Percentiles rank a stretch among this genome's conserved stretches.
Conservation (phyloP, 768 basidiomycete genomes). For the Thelephora aurantiotincta region DNA sequence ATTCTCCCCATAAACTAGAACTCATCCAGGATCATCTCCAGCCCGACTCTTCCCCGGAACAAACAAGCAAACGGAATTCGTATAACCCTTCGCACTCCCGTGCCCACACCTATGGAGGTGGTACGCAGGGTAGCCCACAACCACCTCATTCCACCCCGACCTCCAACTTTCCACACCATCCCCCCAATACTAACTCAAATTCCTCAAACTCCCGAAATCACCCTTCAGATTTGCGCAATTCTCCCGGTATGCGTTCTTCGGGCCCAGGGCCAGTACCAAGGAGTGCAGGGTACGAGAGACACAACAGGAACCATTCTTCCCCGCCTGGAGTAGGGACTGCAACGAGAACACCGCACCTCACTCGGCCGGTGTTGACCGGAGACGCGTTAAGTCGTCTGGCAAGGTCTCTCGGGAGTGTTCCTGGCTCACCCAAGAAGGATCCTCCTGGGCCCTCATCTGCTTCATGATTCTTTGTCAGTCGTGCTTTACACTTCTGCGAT, state of each 20-base stretch:
- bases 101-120: background rate
- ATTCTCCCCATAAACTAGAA: no score
- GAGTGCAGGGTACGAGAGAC: conserved; percentile 23
- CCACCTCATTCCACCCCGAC: background rate
- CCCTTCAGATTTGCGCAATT: conserved; percentile 18
- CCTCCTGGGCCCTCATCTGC: background rate
- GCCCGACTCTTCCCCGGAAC: no score
- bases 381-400: conserved; percentile 58
- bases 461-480: no score
- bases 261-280: conserved; percentile 30
- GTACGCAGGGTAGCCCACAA: background rate
- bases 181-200: conserved; percentile 7
- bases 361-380: conserved; percentile 57
- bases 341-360: conserved; percentile 22
- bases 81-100: background rate
- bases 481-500: no score
- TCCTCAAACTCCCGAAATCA: conserved; percentile 14
- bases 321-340: conserved; percentile 31
- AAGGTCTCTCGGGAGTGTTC: conserved; percentile 36
- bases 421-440: conserved; percentile 9
- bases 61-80: no score
- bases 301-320: conserved; percentile 53
- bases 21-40: no score
- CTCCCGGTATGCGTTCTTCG: conserved; percentile 10
- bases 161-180: background rate